A percentile compares a stretch with the other conserved stretches of the same genome.
Conservation (phyloP, 352 stramenopile genomes). For the Pilasporangium apinafurcum region DNA sequence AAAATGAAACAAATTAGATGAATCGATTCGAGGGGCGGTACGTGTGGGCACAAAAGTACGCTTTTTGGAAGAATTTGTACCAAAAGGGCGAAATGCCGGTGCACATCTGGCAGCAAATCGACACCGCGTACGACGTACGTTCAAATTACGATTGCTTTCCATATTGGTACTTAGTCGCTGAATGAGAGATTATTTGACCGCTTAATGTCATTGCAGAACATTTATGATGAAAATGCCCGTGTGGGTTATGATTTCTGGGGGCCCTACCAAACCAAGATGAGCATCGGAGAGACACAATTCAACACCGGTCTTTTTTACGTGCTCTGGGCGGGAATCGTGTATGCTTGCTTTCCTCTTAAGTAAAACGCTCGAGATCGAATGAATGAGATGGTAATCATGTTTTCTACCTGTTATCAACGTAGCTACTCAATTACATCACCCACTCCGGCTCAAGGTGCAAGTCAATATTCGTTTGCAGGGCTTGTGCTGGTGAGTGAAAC, state of each 20-base stretch:
- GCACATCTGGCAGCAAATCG: conserved; percentile 41
- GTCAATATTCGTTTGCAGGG: conserved; percentile 35
- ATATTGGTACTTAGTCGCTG: conserved; percentile 2
- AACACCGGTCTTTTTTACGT: conserved; percentile 68
- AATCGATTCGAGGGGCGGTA: conserved; percentile 38
- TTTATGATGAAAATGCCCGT: conserved; percentile 52
- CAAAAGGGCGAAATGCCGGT: conserved; percentile 37
- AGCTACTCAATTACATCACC: conserved; percentile 47
- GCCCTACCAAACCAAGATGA: conserved; percentile 29
- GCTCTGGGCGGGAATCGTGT: conserved; percentile 60
- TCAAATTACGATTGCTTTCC: conserved; percentile 1
- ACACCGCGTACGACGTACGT: conserved; percentile 60
- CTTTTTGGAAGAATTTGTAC: conserved; percentile 43
- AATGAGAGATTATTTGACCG: background rate
- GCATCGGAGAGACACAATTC: conserved; percentile 35
- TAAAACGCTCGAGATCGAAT: no score
- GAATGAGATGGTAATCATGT: background rate
- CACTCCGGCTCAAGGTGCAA: conserved; percentile 26
- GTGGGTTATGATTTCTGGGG: conserved; percentile 65
- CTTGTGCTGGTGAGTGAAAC: conserved; percentile 31
- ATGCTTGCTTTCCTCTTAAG: conserved; percentile 13
- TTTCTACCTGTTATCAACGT: background rate
- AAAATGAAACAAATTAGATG: no score
- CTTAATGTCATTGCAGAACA: conserved; percentile 17
- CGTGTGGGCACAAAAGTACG: conserved; percentile 60